phyloP scores from a whole-genome alignment of 352 stramenopile species.

The Albugo candida region DNA sequence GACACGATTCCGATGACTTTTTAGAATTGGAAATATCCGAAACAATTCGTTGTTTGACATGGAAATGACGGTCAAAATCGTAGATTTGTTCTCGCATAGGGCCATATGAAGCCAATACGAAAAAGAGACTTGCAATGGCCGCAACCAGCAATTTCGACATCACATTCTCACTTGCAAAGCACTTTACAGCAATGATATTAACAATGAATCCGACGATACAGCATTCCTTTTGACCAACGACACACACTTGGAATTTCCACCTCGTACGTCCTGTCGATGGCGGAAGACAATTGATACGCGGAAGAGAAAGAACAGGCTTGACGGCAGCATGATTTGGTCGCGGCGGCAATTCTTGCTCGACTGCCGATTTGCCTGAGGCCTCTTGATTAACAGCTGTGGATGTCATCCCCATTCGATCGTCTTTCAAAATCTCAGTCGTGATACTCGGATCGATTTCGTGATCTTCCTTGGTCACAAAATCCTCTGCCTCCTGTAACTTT shows the following conservation, averaged over 20 bases:
- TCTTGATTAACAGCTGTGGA: too few relatives aligned
- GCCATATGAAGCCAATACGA: constrained; percentile 35
- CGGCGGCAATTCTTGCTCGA: too few relatives aligned
- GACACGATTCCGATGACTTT: too few relatives aligned
- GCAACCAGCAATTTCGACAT: constrained; percentile 40
- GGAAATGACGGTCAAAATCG: too few relatives aligned
- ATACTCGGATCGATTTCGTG: constrained; percentile 5
- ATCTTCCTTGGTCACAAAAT: constrained; percentile 8
- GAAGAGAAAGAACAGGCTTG: too few relatives aligned
- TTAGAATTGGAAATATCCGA: too few relatives aligned
- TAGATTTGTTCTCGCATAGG: constrained; percentile 1
- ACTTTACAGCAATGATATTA: constrained; percentile 53
- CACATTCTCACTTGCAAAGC: constrained; percentile 39
- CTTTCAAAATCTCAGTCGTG: neutral
- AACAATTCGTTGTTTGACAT: too few relatives aligned
- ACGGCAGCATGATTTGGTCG: too few relatives aligned
- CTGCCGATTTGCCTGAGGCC: too few relatives aligned
- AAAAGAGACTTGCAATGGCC: constrained; percentile 22
- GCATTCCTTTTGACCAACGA: constrained; percentile 50
- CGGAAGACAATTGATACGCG: too few relatives aligned
- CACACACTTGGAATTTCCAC: constrained; percentile 30
- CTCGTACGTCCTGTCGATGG: neutral
- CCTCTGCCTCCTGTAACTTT: constrained; percentile 18
- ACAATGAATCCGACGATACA: constrained; percentile 58
- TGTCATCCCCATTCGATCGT: too few relatives aligned